Percentiles rank a stretch among this genome's conserved stretches.
phyloP scores from a whole-genome alignment of 768 basidiomycete species.

The Solioccasus polychromus region DNA sequence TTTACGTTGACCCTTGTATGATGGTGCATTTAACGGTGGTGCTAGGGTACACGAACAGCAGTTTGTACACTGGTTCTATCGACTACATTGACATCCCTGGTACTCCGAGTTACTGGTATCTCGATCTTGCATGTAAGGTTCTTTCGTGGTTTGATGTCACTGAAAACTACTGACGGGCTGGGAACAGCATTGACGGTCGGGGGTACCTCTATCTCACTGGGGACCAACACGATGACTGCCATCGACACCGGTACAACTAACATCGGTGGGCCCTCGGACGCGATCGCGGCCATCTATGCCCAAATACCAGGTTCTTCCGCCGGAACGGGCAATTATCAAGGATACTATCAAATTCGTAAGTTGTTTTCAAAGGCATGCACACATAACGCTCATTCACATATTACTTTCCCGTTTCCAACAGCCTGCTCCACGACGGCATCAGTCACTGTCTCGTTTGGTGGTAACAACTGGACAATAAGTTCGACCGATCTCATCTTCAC shows the following conservation, averaged over 20 bases:
- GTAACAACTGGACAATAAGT: slow-evolving; percentile 45
- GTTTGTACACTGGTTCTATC: slow-evolving; percentile 51
- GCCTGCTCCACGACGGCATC: slow-evolving; percentile 38
- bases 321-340: slow-evolving; percentile 35
- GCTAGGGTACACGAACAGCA: slow-evolving; percentile 44
- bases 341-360: slow-evolving; percentile 49
- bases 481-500: slow-evolving; percentile 47
- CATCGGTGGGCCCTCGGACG: slow-evolving; percentile 46
- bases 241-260: slow-evolving; percentile 66
- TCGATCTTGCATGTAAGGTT: slow-evolving; percentile 36
- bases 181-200: slow-evolving; percentile 38
- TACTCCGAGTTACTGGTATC: slow-evolving; percentile 46
- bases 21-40: no score
- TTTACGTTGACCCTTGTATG: no score
- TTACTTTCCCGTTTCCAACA: slow-evolving; percentile 1
- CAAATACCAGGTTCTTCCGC: slow-evolving; percentile 42
- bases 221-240: slow-evolving; percentile 34
- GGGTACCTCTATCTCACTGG: slow-evolving; percentile 22
- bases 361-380: neutral
- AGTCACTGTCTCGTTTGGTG: slow-evolving; percentile 44
- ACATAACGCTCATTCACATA: no score
- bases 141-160: neutral
- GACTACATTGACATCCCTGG: slow-evolving; percentile 46
- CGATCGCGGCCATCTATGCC: slow-evolving; percentile 42
- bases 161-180: neutral